Percentiles rank a stretch among this genome's conserved stretches.
Conservation (phyloP, 1,284 basidiomycete species). For the Irpex lacteus region DNA sequence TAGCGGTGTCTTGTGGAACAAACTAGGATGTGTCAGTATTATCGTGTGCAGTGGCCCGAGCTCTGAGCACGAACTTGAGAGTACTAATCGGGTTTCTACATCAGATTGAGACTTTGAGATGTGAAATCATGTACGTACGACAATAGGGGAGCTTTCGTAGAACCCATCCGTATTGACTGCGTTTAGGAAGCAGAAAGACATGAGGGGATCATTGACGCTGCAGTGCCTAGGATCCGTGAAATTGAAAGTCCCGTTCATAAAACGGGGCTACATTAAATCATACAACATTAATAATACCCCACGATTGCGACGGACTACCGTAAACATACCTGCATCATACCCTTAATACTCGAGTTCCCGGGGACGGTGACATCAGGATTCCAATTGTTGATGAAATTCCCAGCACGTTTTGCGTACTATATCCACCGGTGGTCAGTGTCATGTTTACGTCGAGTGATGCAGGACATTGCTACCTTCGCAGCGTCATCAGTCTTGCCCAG, state of each 20-base stretch:
- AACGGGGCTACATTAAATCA: conserved; percentile 43
- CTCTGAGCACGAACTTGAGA: conserved; percentile 37
- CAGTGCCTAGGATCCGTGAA: conserved; percentile 68
- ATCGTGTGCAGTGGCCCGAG: background rate
- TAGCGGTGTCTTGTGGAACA: conserved; percentile 61
- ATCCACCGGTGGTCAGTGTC: background rate
- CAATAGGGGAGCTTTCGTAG: conserved; percentile 61
- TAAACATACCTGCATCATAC: conserved; percentile 49
- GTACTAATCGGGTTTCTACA: conserved; percentile 31
- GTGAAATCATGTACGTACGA: conserved; percentile 36
- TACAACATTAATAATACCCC: background rate
- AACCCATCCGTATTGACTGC: conserved; percentile 58
- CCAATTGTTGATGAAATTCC: conserved; percentile 61
- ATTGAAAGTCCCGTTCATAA: conserved; percentile 58
- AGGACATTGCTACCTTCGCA: conserved; percentile 37
- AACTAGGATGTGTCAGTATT: conserved; percentile 35
- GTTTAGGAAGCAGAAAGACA: conserved; percentile 60
- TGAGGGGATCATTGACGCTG: conserved; percentile 55
- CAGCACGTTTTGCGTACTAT: conserved; percentile 52
- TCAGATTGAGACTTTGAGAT: no score
- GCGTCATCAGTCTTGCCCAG: conserved; percentile 47
- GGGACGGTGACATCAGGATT: conserved; percentile 54
- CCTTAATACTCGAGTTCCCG: conserved; percentile 35
- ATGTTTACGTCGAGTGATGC: background rate
- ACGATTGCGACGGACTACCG: background rate